Evolutionary conservation across 164 flowering plant genomes (phyloP).

Genomic region (Warburgia ugandensis): DNA sequence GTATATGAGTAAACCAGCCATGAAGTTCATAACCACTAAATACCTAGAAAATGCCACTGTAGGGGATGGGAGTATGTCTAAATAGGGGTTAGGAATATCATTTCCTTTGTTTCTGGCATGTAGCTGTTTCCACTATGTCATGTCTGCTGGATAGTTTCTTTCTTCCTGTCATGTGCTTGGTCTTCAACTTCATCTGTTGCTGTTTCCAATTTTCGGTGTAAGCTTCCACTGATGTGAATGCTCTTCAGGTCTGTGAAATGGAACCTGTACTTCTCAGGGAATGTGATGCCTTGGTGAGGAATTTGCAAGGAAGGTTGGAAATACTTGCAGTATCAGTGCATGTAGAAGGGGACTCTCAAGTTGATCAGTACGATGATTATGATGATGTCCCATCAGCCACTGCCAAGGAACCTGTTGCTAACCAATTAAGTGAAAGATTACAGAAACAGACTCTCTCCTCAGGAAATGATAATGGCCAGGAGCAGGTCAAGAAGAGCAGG

Average conservation of each 20-base stretch:
- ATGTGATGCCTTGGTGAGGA: constrained; percentile 60
- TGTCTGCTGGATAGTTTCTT: no score
- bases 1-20: no score
- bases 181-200: no score
- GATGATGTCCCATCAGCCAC: constrained; percentile 29
- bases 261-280: constrained; percentile 75
- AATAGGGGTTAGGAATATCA: no score
- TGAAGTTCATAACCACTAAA: no score
- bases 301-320: constrained; percentile 71
- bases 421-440: constrained; percentile 39
- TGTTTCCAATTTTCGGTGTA: no score
- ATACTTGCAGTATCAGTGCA: constrained; percentile 82
- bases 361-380: constrained; percentile 60
- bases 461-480: constrained; percentile 22
- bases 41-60: no score
- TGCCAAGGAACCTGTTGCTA: constrained; percentile 28
- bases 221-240: background rate
- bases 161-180: no score
- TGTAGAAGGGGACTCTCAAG: constrained; percentile 57
- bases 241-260: constrained; percentile 74
- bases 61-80: no score
- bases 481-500: constrained; percentile 55
- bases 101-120: no score
- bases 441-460: constrained; percentile 49
- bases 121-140: no score